phyloP scores from a whole-genome alignment of 306 rosid species.

The Adenanthera pavonina region DNA sequence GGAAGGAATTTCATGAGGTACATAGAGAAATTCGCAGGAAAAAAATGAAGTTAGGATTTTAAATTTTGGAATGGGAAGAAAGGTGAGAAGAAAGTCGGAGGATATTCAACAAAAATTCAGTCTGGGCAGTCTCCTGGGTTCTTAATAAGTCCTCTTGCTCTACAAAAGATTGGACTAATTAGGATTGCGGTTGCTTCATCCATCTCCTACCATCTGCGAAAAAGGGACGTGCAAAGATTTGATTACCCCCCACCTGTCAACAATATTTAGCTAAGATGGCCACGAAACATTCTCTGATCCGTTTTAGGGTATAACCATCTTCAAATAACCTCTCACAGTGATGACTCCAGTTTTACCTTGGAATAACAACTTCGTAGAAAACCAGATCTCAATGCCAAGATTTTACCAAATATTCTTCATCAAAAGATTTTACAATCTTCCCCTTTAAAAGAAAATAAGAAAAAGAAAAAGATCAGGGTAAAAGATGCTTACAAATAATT shows the following conservation, averaged over 20 bases:
- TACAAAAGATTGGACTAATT: not conserved
- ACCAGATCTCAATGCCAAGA: constrained; percentile 38
- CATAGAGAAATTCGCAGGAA: too few relatives aligned
- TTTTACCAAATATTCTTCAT: constrained; percentile 35
- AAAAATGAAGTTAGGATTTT: too few relatives aligned
- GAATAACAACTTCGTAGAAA: constrained; percentile 27
- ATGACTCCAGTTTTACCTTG: constrained; percentile 35
- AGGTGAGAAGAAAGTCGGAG: too few relatives aligned
- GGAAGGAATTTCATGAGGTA: too few relatives aligned
- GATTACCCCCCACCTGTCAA: not conserved
- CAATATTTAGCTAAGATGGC: constrained; percentile 23
- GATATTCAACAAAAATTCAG: too few relatives aligned
- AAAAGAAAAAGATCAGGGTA: constrained; percentile 30
- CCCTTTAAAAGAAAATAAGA: constrained; percentile 32
- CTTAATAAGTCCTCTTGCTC: too few relatives aligned
- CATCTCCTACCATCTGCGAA: not conserved
- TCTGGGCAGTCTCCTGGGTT: too few relatives aligned
- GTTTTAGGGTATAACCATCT: constrained; percentile 5
- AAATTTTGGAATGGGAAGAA: too few relatives aligned
- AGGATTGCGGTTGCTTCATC: not conserved
- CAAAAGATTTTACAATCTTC: constrained; percentile 57
- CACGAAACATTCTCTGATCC: constrained; percentile 6
- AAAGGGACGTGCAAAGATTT: constrained; percentile 1
- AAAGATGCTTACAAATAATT: constrained; percentile 48
- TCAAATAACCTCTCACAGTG: constrained; percentile 23